Conservation (phyloP, 176 grass and related monocot species). For the Otatea glauca region DNA sequence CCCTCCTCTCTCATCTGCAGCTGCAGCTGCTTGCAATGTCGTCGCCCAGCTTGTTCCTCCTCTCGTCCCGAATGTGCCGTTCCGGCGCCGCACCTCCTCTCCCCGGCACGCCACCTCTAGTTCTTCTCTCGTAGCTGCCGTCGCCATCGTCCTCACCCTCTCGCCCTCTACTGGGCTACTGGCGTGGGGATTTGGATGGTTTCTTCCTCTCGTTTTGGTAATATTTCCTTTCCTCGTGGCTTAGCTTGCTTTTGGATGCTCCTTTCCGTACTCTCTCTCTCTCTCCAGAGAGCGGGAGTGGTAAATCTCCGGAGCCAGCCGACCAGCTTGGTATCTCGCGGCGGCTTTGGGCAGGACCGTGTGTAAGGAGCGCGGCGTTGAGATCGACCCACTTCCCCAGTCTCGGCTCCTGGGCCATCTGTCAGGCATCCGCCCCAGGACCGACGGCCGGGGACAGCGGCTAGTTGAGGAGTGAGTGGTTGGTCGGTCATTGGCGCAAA, state of each 20-base stretch:
- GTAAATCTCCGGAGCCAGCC: background rate
- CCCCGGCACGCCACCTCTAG: background rate
- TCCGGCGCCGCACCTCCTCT: background rate
- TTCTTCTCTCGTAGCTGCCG: background rate
- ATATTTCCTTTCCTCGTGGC: background rate
- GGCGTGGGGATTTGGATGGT: conserved; percentile 20
- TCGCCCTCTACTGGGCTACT: background rate
- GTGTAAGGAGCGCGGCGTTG: no score
- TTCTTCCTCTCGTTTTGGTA: conserved; percentile 19
- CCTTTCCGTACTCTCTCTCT: background rate
- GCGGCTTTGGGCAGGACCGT: no score
- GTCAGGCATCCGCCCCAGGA: no score
- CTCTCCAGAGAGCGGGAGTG: background rate
- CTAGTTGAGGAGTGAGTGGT: background rate
- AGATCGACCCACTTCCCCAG: no score
- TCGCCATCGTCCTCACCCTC: background rate
- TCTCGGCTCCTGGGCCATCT: no score
- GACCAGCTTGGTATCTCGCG: no score
- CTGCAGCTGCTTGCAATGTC: background rate
- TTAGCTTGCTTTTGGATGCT: background rate
- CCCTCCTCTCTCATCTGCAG: no score
- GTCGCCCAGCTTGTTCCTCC: conserved; percentile 20
- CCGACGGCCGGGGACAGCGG: background rate
- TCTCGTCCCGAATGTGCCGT: background rate
- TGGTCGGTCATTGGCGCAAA: background rate